Percentiles rank a stretch among this genome's conserved stretches.
phyloP scores from a whole-genome alignment of 805 yeast genomes.

The Candida rishiriensis region DNA sequence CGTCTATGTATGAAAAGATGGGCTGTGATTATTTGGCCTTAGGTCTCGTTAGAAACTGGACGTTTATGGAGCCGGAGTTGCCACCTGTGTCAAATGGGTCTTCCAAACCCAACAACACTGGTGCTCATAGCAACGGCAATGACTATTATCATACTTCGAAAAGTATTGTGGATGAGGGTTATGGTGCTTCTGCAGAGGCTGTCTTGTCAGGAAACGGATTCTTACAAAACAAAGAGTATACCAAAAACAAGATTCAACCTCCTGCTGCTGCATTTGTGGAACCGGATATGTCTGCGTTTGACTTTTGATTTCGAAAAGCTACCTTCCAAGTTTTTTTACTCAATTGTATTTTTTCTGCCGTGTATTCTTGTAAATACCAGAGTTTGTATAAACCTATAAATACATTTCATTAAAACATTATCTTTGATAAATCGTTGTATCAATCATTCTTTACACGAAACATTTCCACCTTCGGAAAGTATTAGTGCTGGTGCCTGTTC shows the following conservation, averaged over 20 bases:
- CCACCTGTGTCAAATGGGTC: not conserved
- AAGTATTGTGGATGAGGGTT: not conserved
- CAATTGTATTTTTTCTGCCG: not conserved
- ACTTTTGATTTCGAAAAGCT: conserved; percentile 36
- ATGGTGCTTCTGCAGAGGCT: not conserved
- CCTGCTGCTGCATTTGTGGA: conserved; percentile 58
- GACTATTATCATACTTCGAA: not conserved
- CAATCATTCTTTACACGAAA: no score
- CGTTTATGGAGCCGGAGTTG: conserved; percentile 33
- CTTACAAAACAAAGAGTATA: conserved; percentile 1
- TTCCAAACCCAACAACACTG: conserved; percentile 9
- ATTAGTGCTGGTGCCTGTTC: no score
- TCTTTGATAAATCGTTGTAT: no score
- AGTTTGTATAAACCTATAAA: no score
- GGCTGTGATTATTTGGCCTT: conserved; percentile 83
- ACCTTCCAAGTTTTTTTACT: no score
- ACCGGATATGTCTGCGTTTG: conserved; percentile 74
- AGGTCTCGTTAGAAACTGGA: conserved; percentile 64
- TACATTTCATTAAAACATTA: no score
- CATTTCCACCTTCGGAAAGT: no score
- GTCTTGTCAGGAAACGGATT: no score
- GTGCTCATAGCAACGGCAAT: not conserved
- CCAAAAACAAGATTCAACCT: conserved; percentile 32
- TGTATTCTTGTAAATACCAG: not conserved
- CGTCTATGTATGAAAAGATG: conserved; percentile 73